A percentile compares a stretch with the other conserved stretches of the same genome.
phyloP scores from a whole-genome alignment of 306 rosid genomes.

The Fragaria nilgerrensis region DNA sequence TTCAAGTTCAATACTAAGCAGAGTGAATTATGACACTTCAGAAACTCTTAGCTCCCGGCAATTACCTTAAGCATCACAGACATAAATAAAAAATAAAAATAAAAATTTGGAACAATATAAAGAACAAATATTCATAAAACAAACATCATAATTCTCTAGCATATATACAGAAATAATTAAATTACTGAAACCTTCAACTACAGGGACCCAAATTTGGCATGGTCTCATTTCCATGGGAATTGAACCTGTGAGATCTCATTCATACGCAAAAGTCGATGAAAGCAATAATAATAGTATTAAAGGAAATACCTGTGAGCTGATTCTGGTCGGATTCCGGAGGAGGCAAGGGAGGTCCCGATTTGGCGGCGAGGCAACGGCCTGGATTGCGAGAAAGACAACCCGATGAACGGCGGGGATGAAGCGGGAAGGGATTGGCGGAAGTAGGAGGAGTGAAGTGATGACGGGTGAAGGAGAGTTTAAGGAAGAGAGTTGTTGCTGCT shows the following conservation, averaged over 20 bases:
- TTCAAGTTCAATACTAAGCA: no score
- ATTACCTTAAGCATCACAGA: background rate
- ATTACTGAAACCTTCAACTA: background rate
- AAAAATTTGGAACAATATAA: no score
- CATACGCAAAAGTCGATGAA: background rate
- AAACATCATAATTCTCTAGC: background rate
- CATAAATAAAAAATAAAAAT: background rate
- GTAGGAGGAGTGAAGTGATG: background rate
- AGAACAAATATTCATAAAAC: background rate
- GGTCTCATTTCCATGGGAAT: background rate
- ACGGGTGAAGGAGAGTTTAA: conserved; percentile 17
- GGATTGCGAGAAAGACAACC: conserved; percentile 26
- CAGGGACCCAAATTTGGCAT: background rate
- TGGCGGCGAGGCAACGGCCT: conserved; percentile 43
- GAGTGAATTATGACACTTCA: background rate
- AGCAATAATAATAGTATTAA: background rate
- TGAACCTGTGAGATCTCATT: background rate
- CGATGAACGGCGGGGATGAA: conserved; percentile 28
- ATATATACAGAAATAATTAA: background rate
- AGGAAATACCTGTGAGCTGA: conserved; percentile 29
- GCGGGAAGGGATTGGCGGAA: conserved; percentile 22
- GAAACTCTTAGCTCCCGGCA: background rate
- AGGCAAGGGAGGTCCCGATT: conserved; percentile 31
- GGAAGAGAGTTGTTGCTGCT: background rate
- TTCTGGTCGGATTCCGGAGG: conserved; percentile 51